phyloP scores from a whole-genome alignment of 164 flowering plant genomes.

The Magnolia officinalis region DNA sequence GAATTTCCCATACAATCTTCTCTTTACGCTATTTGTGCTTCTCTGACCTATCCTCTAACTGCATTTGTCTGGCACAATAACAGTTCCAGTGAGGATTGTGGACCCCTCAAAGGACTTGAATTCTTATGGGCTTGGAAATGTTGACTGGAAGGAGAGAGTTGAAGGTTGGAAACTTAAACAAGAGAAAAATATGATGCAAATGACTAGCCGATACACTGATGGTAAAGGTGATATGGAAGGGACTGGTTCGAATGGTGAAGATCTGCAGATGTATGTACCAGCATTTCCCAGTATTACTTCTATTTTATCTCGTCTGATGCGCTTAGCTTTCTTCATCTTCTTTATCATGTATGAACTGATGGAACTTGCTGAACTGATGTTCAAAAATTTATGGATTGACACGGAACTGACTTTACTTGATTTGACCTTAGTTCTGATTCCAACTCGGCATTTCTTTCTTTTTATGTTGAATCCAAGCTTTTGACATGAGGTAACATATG shows the following conservation, averaged over 20 bases:
- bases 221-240: slow-evolving; percentile 89
- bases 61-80: not conserved
- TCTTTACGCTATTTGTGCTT: not conserved
- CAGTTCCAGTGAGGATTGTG: slow-evolving; percentile 95
- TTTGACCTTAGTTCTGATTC: not conserved
- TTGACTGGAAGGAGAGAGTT: slow-evolving; percentile 98
- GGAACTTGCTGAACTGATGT: not conserved
- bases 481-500: not conserved
- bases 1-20: not conserved
- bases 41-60: slow-evolving; percentile 10
- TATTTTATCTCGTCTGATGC: not conserved
- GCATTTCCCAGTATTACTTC: not conserved
- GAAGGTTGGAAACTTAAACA: slow-evolving; percentile 97
- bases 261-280: slow-evolving; percentile 73
- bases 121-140: slow-evolving; percentile 93
- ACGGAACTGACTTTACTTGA: not conserved
- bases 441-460: not conserved
- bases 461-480: not conserved
- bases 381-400: not conserved
- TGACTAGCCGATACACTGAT: slow-evolving; percentile 60
- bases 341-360: not conserved
- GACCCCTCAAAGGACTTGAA: slow-evolving; percentile 94
- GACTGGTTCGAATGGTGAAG: slow-evolving; percentile 98
- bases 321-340: not conserved
- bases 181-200: slow-evolving; percentile 74